Base-by-base conservation (phyloP, 768 basidiomycete species). In the Suillus spraguei region DNA sequence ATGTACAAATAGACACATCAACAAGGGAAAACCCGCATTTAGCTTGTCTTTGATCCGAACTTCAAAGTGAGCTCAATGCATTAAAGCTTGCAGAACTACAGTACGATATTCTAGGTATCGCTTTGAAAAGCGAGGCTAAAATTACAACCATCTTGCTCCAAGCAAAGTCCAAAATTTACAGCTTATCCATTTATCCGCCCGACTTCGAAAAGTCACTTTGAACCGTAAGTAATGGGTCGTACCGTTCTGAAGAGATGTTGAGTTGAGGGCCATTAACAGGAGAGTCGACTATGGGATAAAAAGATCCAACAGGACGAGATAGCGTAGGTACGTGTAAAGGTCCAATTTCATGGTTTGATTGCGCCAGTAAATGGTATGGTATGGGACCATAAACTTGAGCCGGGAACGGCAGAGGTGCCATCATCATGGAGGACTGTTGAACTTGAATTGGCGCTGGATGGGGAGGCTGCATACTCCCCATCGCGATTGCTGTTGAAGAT, bases 261-360 rank as follows among this genome's bases (percentile, higher is more conserved):
- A 66, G 42, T 38, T 52, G 65, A 50, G 65, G 66, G 56, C 70
- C 46, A 28, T 72, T 71, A 36, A 77, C 74, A 63, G 72, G 74
- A 20, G 80, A 78, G 65, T 81, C 80, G 55, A 81, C 79, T 16
- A 75, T 73, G 1, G 80, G 77, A 64, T 78, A 81, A 62, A 81
- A 81, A 63, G 69, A 67, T 61, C 71, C 63, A 62, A 68, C 32
- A 65, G 72, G 24, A 69, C 7, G 64, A 70, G 42, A 67, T 77
- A 71, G 66, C 70, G 8, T 67, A 61, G 3, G 65, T 59, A 35
- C 59, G 60, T 33, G 13, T 49, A 63, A 39, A 47, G 67, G 32
- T 68, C 55, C 24, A 38, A 64, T 60, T 22, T 38, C 53, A 39
- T 65, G 41, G 13, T 46, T 61, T 33, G 60, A 47, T 58, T 69